Percentiles rank a stretch among this genome's conserved stretches.
Evolutionary conservation across 192 early-diverging fungal genomes (phyloP).

Genomic region (Podila minutissima): DNA sequence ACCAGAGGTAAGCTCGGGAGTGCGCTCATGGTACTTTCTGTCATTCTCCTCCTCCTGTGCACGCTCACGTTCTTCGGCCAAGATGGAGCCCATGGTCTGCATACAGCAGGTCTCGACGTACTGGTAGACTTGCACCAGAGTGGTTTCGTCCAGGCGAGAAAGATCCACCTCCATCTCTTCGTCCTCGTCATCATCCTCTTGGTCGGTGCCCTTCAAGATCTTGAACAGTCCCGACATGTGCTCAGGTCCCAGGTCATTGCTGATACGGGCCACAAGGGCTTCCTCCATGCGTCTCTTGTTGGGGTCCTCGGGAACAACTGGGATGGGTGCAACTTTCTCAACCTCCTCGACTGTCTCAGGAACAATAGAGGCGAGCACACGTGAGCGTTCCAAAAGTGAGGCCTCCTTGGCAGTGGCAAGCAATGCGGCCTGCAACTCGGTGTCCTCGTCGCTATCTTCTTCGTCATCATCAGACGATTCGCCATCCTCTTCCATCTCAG

Average conservation of each 20-base stretch:
- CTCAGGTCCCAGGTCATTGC: conserved; percentile 43
- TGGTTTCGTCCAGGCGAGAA: conserved; percentile 37
- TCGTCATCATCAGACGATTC: conserved; percentile 18
- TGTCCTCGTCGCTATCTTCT: conserved; percentile 13
- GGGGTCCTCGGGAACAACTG: conserved; percentile 20
- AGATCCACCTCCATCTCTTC: conserved; percentile 49
- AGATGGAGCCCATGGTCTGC: conserved; percentile 39
- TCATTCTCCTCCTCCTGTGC: neutral
- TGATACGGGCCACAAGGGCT: conserved; percentile 34
- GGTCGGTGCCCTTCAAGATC: conserved; percentile 23
- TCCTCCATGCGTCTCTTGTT: conserved; percentile 51
- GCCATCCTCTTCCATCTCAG: neutral
- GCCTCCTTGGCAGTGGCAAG: neutral
- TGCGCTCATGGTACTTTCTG: conserved; percentile 13
- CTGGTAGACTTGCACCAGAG: conserved; percentile 42
- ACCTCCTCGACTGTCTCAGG: neutral
- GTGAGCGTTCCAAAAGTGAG: neutral
- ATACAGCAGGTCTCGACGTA: conserved; percentile 50
- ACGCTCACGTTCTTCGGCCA: conserved; percentile 38
- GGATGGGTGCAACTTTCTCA: neutral
- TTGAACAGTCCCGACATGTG: conserved; percentile 40
- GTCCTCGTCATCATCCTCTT: conserved; percentile 20
- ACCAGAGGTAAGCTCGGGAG: conserved; percentile 23
- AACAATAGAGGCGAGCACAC: neutral
- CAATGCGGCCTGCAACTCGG: neutral